Evolutionary conservation across 2,329 filamentous ascomycete genomes (phyloP).

Genomic region (Colletotrichum euphorbiae): DNA sequence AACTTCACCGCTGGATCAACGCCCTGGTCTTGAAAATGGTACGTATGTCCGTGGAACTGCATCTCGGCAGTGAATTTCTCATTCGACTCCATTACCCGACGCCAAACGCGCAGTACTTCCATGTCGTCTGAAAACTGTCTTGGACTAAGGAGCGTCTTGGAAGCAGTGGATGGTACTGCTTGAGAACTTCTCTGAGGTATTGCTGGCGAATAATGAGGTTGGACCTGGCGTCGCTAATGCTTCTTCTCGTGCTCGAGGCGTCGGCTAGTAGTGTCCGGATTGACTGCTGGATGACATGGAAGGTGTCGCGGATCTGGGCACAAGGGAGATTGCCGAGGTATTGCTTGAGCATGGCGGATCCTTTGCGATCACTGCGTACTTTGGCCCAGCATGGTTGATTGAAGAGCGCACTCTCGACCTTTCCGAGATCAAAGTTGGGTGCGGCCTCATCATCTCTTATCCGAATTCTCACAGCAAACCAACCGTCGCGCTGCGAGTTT

Average conservation of each 20-base stretch:
- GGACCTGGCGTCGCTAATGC: conserved; percentile 46
- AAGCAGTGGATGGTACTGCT: conserved; percentile 41
- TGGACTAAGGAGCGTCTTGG: conserved; percentile 43
- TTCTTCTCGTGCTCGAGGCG: conserved; percentile 25
- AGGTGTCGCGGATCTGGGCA: conserved; percentile 50
- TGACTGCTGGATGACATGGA: conserved; percentile 45
- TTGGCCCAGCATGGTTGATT: conserved; percentile 45
- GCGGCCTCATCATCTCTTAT: conserved; percentile 40
- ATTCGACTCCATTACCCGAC: conserved; percentile 40
- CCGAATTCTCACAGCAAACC: conserved; percentile 54
- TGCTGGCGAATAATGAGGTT: conserved; percentile 42
- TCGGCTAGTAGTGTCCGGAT: conserved; percentile 42
- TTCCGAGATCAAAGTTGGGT: conserved; percentile 43
- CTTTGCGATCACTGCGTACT: conserved; percentile 43
- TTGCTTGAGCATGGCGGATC: conserved; percentile 46
- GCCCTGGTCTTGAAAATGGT: conserved; percentile 44
- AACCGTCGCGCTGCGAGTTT: conserved; percentile 43
- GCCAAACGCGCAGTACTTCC: conserved; percentile 44
- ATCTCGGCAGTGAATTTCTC: conserved; percentile 46
- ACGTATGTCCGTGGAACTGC: conserved; percentile 43
- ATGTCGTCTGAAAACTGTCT: conserved; percentile 38
- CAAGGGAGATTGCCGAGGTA: conserved; percentile 48
- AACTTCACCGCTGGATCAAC: conserved; percentile 38
- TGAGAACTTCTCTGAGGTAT: conserved; percentile 44
- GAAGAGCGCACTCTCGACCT: conserved; percentile 47